Conservation (phyloP, 139 green algal species). For the Closterium sp. region DNA sequence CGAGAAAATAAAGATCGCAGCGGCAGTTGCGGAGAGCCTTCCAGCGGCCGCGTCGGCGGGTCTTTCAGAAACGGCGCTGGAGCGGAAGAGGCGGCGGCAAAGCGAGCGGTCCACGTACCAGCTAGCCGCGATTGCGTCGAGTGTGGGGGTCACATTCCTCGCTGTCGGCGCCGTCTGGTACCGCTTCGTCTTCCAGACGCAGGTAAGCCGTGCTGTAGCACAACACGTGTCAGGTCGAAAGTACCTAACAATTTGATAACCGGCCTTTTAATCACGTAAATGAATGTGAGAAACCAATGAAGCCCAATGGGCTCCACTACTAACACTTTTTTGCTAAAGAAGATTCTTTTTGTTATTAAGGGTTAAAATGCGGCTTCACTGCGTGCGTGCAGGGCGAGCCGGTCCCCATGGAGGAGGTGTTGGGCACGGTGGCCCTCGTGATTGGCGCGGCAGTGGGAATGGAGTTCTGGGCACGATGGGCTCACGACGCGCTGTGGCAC, state of each 20-base stretch:
- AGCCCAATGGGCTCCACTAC: too few relatives aligned
- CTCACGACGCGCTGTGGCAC: conserved; percentile 92
- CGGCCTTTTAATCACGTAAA: not conserved
- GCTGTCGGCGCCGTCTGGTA: conserved; percentile 33
- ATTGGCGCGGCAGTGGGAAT: conserved; percentile 52
- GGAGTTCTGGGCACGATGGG: conserved; percentile 87
- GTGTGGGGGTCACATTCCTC: conserved; percentile 29
- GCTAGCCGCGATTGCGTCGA: conserved; percentile 39
- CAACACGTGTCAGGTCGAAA: not conserved
- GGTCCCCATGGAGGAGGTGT: conserved; percentile 34
- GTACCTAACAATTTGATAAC: not conserved
- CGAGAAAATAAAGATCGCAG: too few relatives aligned
- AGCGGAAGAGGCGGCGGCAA: conserved; percentile 25
- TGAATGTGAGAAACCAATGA: not conserved
- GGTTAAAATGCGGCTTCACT: not conserved
- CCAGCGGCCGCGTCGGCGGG: too few relatives aligned
- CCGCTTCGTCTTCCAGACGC: conserved; percentile 46
- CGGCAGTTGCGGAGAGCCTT: too few relatives aligned
- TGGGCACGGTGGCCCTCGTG: conserved; percentile 41
- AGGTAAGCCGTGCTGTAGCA: conserved; percentile 19
- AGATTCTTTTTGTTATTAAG: not conserved
- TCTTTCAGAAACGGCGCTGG: not conserved
- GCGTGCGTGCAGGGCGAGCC: not conserved
- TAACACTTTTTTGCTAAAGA: too few relatives aligned
- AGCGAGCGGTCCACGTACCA: conserved; percentile 30